Percentiles rank a stretch among this genome's conserved stretches.
These are phyloP conservation scores for Prunus armeniaca DNA, from an alignment of 306 rosid genomes.

Conservation along the genomic window DNA sequence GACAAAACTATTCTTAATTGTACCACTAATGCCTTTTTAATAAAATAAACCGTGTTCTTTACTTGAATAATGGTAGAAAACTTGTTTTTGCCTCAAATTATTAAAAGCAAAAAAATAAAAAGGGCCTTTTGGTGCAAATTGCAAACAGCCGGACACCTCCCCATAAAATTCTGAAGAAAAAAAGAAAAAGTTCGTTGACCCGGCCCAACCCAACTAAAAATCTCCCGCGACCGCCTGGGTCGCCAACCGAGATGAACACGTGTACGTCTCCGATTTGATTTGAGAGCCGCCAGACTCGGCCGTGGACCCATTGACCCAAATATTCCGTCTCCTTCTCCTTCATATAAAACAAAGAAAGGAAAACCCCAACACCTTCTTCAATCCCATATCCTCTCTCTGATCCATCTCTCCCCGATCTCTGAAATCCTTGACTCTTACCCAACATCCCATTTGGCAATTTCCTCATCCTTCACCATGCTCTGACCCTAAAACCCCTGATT, in stretches of 20 bases:
- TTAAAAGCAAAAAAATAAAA: neutral
- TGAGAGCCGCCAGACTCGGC: neutral
- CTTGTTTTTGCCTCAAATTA: too few relatives aligned
- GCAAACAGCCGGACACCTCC: neutral
- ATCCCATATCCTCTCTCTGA: neutral
- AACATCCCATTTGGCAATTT: neutral
- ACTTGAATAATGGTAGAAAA: too few relatives aligned
- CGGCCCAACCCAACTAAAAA: constrained; percentile 5
- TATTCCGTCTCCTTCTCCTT: neutral
- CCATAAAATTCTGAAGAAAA: neutral
- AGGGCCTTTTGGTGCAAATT: neutral
- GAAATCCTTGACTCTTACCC: neutral
- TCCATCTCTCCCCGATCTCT: neutral
- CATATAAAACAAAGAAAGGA: neutral
- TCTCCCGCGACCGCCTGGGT: neutral
- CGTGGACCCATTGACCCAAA: neutral
- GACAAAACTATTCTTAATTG: neutral
- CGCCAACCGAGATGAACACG: constrained; percentile 11
- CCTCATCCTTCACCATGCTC: neutral
- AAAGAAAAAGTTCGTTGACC: neutral
- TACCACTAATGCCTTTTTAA: neutral
- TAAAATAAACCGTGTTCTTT: neutral
- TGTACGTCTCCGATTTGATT: constrained; percentile 28
- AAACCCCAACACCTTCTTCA: neutral
- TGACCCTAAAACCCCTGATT: neutral